Evolutionary conservation across 768 basidiomycete genomes (phyloP), one percentile per base, ranked within the genome.

Genomic region (Rossbeevera mucosa): DNA sequence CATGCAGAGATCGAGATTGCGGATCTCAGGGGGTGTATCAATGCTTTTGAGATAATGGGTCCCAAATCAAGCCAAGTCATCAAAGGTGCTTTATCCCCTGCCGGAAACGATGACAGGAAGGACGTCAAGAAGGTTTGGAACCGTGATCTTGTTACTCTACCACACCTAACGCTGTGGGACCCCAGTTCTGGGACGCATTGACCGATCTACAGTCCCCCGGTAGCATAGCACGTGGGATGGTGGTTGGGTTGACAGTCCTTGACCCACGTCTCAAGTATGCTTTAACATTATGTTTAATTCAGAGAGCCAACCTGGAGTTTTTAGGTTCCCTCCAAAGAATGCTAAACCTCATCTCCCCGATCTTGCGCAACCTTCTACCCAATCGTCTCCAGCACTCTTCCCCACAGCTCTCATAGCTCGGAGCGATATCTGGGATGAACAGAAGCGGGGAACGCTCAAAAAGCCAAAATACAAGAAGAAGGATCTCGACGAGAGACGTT

Each of bases 31-130:
- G 82, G 81, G 2, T 79, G 83, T 45, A 59, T 92, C 40, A 89
- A 88, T 55, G 76, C 83, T 5, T 95, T 95, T 59, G 94, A 98
- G 66, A 80, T 97, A 29, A 87, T 88, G 75, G 95, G 95, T 3
- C 91, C 91, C 3, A 88, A 83, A 64, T 77, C 88, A 0, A 89
- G 78, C 49, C 86, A 88, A 63, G 80, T 94, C 11, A 67, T 88
- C 47, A 82, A 79, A 59, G 85, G 86, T 22, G 81, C 79, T 1
- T 62, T 88, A 42, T 77, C 71, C 20, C 80, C 80, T 7, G 72
- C 75, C 12, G 63, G 70, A 4, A 70, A 73, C 6, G 78, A 84
- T 40, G 68, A 76, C 3, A 71, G 81, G 40, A 68, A 67, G 30
- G 83, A 83, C 11, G 85, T 88, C 50, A 76, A 73, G 51, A 75